Evolutionary conservation across 2,329 filamentous ascomycete genomes (phyloP).

Genomic region (Paradendryphiella salina): DNA sequence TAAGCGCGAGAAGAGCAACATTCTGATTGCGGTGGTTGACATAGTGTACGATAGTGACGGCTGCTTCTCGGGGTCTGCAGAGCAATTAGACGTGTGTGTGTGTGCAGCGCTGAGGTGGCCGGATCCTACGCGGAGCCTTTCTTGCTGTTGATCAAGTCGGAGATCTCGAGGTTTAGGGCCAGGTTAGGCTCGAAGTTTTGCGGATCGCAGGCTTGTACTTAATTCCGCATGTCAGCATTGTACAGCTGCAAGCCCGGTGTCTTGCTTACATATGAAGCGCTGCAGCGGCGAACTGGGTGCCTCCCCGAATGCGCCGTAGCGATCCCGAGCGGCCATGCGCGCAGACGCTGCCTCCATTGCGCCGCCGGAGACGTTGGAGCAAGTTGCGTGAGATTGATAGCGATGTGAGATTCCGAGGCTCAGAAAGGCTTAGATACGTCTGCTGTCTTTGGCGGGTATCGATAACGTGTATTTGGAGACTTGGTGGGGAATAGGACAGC

Average conservation of each 20-base stretch:
- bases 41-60: conserved; percentile 87
- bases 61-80: conserved; percentile 80
- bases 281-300: conserved; percentile 83
- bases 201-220: conserved; percentile 89
- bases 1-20: conserved; percentile 85
- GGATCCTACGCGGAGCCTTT: conserved; percentile 77
- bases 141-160: conserved; percentile 95
- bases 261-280: conserved; percentile 75
- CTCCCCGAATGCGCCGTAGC: conserved; percentile 81
- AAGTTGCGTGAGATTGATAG: background rate
- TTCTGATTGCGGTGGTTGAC: conserved; percentile 98
- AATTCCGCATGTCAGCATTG: conserved; percentile 16
- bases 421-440: background rate
- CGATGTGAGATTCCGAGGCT: background rate
- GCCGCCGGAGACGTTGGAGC: conserved; percentile 16
- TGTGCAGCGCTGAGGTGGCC: background rate
- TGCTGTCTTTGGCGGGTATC: conserved; percentile 8
- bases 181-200: conserved; percentile 98
- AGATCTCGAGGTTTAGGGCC: conserved; percentile 92
- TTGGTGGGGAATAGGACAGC: conserved; percentile 21
- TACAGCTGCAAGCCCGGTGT: background rate
- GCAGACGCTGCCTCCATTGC: conserved; percentile 89
- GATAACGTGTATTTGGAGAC: conserved; percentile 15
- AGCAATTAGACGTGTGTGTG: conserved; percentile 21
- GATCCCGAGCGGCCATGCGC: conserved; percentile 91